Evolutionary conservation across 306 rosid species (phyloP).

Genomic region (Crataegus laevigata): DNA sequence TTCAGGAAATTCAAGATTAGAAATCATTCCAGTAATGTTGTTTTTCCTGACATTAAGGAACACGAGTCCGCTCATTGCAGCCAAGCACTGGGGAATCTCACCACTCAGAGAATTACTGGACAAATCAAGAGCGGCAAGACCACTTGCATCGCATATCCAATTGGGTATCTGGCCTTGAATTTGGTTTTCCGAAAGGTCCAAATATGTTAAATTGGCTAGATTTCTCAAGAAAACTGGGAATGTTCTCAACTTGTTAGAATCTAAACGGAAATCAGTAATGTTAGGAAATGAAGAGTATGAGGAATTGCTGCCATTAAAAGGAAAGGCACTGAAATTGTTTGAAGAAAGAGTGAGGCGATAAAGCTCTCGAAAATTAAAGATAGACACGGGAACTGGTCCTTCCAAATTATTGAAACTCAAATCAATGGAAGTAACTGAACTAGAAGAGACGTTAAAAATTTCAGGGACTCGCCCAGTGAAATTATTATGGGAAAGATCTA

Average conservation of each 20-base stretch:
- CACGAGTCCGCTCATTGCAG: too few relatives aligned
- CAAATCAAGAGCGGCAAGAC: too few relatives aligned
- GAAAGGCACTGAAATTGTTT: conserved; percentile 11
- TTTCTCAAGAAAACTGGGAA: background rate
- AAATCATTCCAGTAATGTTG: too few relatives aligned
- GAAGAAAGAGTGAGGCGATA: background rate
- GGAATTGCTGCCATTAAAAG: background rate
- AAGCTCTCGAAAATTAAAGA: conserved; percentile 11
- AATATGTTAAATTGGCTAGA: background rate
- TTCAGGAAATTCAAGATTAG: too few relatives aligned
- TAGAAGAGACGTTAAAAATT: too few relatives aligned
- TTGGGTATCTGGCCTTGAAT: background rate
- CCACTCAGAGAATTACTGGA: too few relatives aligned
- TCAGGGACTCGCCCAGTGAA: too few relatives aligned
- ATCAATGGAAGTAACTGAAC: conserved; percentile 13
- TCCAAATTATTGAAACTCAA: conserved; percentile 36
- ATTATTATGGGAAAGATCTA: too few relatives aligned
- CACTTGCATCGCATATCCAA: too few relatives aligned
- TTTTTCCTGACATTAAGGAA: too few relatives aligned
- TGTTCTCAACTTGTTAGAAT: background rate
- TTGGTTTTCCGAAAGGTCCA: background rate
- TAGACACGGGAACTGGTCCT: conserved; percentile 27
- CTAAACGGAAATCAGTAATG: too few relatives aligned
- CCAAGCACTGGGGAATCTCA: too few relatives aligned
- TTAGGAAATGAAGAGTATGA: background rate